Conservation (phyloP, 192 early-diverging fungal species). For the Coemansia sp. region DNA sequence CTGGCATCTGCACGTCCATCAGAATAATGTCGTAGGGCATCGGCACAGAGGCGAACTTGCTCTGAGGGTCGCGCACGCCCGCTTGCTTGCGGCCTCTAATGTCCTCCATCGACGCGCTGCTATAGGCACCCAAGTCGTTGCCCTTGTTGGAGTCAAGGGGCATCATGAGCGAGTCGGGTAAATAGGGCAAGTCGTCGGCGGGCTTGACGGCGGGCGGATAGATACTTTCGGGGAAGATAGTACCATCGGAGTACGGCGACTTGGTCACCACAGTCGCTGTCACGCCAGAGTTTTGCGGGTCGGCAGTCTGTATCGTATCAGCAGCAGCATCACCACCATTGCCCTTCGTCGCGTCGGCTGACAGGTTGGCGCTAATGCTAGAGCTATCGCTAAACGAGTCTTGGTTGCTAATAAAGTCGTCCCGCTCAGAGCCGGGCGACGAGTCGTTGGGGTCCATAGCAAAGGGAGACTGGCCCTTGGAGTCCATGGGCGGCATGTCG, state of each 20-base stretch:
- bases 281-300: neutral
- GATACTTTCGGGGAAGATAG: conserved; percentile 45
- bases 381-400: neutral
- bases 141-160: conserved; percentile 4
- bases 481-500: neutral
- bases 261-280: neutral
- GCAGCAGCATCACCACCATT: neutral
- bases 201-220: conserved; percentile 49
- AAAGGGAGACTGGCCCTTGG: conserved; percentile 17
- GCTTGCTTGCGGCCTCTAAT: conserved; percentile 33
- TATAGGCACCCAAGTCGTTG: conserved; percentile 5
- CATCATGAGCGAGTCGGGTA: conserved; percentile 33
- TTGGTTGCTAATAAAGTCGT: neutral
- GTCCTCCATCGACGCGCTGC: conserved; percentile 19
- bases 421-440: conserved; percentile 15
- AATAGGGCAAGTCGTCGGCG: conserved; percentile 33
- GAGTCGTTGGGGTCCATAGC: conserved; percentile 28
- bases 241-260: conserved; percentile 38
- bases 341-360: neutral
- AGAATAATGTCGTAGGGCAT: conserved; percentile 64
- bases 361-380: neutral
- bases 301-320: neutral
- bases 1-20: conserved; percentile 91
- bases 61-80: conserved; percentile 57
- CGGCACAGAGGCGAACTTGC: conserved; percentile 44